Conservation (phyloP, 306 rosid genomes). For the Sicyos baderoa region DNA sequence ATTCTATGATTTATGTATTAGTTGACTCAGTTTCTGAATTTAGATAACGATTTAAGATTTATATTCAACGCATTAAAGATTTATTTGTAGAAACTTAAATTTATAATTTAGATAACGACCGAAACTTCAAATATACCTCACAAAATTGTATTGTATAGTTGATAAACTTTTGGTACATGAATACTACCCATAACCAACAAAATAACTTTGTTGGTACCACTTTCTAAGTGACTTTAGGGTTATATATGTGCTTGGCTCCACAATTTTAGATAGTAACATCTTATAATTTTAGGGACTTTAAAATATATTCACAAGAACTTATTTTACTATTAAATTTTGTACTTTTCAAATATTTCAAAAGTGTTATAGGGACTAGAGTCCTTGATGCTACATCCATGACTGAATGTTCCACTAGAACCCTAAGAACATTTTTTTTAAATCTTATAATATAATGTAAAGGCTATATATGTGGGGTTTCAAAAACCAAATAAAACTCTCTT, state of each 20-base stretch:
- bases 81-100: not conserved
- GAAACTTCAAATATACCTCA: not conserved
- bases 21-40: not conserved
- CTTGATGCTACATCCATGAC: not conserved
- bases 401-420: not conserved
- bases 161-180: not conserved
- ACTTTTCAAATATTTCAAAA: not conserved
- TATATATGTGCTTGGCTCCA: not conserved
- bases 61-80: not conserved
- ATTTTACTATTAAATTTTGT: not conserved
- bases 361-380: constrained; percentile 1
- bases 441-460: not conserved
- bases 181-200: not conserved
- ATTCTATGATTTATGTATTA: not conserved
- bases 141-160: not conserved
- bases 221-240: not conserved
- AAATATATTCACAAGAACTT: not conserved
- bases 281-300: not conserved
- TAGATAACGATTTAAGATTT: not conserved
- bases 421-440: not conserved
- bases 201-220: not conserved
- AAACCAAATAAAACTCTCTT: too few species aligned
- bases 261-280: not conserved
- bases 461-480: not conserved
- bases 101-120: not conserved